phyloP scores from a whole-genome alignment of 2,329 filamentous ascomycete genomes.

The Diplodia mutila region DNA sequence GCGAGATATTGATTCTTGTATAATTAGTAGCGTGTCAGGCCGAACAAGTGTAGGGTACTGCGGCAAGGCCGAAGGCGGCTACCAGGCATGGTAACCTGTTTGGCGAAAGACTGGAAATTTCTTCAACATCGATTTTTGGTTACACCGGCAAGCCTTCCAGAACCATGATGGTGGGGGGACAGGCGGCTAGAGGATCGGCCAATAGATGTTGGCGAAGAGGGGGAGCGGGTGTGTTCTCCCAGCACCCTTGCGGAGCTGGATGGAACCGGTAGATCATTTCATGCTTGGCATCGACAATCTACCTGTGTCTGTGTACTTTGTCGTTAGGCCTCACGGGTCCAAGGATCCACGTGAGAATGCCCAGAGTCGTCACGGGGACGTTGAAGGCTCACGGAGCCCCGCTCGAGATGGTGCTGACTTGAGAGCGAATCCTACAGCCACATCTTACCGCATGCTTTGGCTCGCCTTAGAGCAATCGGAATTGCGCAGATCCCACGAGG shows the following conservation, averaged over 20 bases:
- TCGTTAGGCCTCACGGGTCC: not conserved
- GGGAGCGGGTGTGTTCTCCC: not conserved
- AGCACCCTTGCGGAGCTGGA: conserved; percentile 8
- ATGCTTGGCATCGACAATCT: conserved; percentile 14
- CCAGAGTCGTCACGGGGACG: not conserved
- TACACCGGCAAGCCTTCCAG: conserved; percentile 10
- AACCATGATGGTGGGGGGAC: conserved; percentile 6
- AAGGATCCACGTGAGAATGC: not conserved
- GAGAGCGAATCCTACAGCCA: conserved; percentile 15
- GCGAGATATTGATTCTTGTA: conserved; percentile 5
- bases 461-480: not conserved
- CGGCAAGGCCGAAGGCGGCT: conserved; percentile 1
- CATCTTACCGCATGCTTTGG: conserved; percentile 17
- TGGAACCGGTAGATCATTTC: conserved; percentile 14
- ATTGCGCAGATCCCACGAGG: not conserved
- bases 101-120: not conserved
- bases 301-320: not conserved
- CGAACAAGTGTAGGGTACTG: not conserved
- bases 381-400: not conserved
- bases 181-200: conserved; percentile 11
- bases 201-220: not conserved
- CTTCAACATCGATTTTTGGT: conserved; percentile 1
- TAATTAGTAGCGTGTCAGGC: conserved; percentile 13
- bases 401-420: conserved; percentile 1
- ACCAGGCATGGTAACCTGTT: conserved; percentile 1